Percentiles rank a stretch among this genome's conserved stretches.
Evolutionary conservation across 2,329 filamentous ascomycete species (phyloP).

Genomic region (Pseudogymnoascus sp.): DNA sequence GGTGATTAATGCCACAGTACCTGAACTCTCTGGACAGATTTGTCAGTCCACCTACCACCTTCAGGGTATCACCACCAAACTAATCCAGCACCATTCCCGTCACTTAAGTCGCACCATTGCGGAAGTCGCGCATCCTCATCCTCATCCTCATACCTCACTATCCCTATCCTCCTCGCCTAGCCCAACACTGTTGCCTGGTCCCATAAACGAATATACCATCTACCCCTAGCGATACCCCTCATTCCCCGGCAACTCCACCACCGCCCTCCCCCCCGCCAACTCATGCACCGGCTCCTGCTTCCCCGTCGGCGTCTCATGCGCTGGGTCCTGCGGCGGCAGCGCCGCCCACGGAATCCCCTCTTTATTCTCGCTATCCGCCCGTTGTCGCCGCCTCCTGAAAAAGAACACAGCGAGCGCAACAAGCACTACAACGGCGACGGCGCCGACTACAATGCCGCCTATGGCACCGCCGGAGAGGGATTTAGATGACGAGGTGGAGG

Average conservation of each 20-base stretch:
- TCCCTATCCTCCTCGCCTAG: neutral
- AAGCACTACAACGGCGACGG: neutral
- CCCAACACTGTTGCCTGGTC: neutral
- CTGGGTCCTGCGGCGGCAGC: neutral
- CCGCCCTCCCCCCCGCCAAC: neutral
- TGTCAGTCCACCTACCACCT: neutral
- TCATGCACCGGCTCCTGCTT: neutral
- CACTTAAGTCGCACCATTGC: neutral
- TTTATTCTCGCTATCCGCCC: neutral
- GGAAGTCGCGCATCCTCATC: neutral
- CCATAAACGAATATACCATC: neutral
- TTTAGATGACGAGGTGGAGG: neutral
- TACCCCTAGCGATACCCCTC: neutral
- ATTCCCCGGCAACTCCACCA: neutral
- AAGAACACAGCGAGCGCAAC: constrained; percentile 1
- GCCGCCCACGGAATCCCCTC: neutral
- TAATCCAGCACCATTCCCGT: neutral
- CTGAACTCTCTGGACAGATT: neutral
- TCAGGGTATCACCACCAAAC: neutral
- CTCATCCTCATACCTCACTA: neutral
- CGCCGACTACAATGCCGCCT: constrained; percentile 1
- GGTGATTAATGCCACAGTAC: neutral
- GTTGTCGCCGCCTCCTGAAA: constrained; percentile 7
- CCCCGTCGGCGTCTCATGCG: neutral
- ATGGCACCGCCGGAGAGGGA: constrained; percentile 8